Evolutionary conservation across 768 basidiomycete genomes (phyloP).

Genomic region (Leccinellum albellum): DNA sequence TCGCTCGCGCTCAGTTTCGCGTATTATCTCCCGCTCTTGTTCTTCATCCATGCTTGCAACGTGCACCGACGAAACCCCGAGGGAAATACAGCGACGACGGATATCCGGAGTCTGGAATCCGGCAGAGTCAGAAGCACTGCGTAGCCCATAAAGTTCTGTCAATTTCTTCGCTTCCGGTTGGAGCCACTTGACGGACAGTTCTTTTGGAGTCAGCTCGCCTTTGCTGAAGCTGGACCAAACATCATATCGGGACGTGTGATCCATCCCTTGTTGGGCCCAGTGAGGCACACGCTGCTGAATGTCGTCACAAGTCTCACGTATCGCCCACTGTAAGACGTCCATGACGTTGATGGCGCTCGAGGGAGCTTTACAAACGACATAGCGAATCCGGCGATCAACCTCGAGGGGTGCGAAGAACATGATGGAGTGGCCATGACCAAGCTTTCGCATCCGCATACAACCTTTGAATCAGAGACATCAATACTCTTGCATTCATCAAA

Average conservation of each 20-base stretch:
- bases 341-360: background rate
- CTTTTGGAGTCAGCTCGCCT: background rate
- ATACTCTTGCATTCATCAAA: background rate
- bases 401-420: background rate
- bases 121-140: background rate
- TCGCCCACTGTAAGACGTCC: background rate
- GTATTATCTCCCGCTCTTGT: conserved; percentile 43
- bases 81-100: background rate
- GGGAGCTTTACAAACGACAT: background rate
- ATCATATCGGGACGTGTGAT: background rate
- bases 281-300: background rate
- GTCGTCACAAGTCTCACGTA: background rate
- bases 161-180: background rate
- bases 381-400: background rate
- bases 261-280: background rate
- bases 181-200: background rate
- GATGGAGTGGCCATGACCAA: background rate
- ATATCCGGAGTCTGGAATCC: background rate
- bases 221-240: background rate
- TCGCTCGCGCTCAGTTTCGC: conserved; percentile 23
- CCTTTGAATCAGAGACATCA: background rate
- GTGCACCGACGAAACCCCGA: background rate
- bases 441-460: background rate
- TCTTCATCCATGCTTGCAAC: conserved; percentile 36
- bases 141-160: background rate